Evolutionary conservation across 129 eudicot genomes (phyloP).

Genomic region (Flaveria bidentis): DNA sequence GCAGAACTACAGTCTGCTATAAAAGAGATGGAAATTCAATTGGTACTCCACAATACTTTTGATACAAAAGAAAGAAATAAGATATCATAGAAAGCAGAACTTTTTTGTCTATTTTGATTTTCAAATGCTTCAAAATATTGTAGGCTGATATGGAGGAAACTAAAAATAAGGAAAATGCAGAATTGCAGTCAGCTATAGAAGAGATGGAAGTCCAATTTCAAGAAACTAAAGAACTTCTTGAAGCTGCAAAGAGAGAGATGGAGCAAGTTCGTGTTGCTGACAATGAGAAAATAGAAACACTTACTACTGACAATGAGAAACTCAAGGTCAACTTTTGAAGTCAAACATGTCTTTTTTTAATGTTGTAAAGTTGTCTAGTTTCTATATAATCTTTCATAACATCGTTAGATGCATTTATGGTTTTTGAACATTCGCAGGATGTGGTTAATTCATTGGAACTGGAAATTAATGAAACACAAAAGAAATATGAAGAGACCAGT

Average conservation of each 20-base stretch:
- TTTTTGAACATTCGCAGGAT: conserved; percentile 42
- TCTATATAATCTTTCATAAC: conserved; percentile 1
- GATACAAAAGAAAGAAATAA: conserved; percentile 12
- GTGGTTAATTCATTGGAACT: conserved; percentile 58
- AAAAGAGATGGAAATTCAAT: conserved; percentile 46
- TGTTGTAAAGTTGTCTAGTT: background rate
- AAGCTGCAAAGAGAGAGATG: conserved; percentile 40
- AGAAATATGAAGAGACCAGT: conserved; percentile 61
- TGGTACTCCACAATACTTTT: conserved; percentile 19
- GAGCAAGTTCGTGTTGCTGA: conserved; percentile 50
- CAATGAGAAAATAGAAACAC: conserved; percentile 47
- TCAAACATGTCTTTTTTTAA: background rate
- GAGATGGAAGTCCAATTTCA: conserved; percentile 52
- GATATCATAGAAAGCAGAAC: background rate
- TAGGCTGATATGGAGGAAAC: conserved; percentile 74
- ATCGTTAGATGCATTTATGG: conserved; percentile 11
- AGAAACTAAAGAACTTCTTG: conserved; percentile 63
- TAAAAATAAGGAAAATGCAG: conserved; percentile 56
- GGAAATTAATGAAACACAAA: conserved; percentile 59
- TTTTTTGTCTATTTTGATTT: conserved; percentile 3
- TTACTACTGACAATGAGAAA: conserved; percentile 64
- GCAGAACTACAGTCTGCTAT: conserved; percentile 52
- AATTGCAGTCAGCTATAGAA: conserved; percentile 55
- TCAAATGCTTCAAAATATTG: conserved; percentile 13
- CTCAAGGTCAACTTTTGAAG: conserved; percentile 59